Evolutionary conservation across 139 green algal species (phyloP).

Genomic region (Pseudopediastrum boryanum): DNA sequence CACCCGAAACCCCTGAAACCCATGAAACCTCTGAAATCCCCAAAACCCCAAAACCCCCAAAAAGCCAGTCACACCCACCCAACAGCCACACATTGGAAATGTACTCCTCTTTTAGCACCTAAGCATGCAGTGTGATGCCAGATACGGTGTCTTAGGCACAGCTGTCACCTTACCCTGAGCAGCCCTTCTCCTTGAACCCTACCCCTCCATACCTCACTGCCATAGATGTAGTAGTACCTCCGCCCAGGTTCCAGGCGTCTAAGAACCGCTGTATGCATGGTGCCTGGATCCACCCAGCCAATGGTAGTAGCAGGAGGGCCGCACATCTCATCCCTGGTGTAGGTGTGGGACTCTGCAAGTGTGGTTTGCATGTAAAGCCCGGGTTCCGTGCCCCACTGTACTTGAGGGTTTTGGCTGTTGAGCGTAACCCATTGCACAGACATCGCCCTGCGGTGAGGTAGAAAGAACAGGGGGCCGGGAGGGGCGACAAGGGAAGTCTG

Average conservation of each 20-base stretch:
- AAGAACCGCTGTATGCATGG: conserved; percentile 60
- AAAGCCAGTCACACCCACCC: no score
- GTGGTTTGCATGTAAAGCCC: conserved; percentile 30
- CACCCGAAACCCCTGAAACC: no score
- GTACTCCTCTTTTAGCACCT: no score
- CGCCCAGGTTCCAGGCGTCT: conserved; percentile 52
- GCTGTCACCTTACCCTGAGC: no score
- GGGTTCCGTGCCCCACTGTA: conserved; percentile 46
- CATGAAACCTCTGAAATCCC: no score
- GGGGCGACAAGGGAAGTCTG: no score
- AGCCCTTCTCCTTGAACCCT: no score
- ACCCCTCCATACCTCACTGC: conserved; percentile 63
- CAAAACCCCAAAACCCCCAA: no score
- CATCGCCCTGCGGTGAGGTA: conserved; percentile 70
- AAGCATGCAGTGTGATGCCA: no score
- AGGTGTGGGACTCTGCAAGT: conserved; percentile 42
- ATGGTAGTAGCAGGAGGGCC: conserved; percentile 50
- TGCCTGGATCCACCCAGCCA: conserved; percentile 67
- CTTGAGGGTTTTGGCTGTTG: conserved; percentile 38
- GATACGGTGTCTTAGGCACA: no score
- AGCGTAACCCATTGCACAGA: conserved; percentile 63
- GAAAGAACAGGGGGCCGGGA: no score
- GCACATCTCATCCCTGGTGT: conserved; percentile 64
- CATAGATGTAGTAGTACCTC: conserved; percentile 69
- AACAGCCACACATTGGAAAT: no score